phyloP scores from a whole-genome alignment of 768 basidiomycete genomes.

The Chiua virens region DNA sequence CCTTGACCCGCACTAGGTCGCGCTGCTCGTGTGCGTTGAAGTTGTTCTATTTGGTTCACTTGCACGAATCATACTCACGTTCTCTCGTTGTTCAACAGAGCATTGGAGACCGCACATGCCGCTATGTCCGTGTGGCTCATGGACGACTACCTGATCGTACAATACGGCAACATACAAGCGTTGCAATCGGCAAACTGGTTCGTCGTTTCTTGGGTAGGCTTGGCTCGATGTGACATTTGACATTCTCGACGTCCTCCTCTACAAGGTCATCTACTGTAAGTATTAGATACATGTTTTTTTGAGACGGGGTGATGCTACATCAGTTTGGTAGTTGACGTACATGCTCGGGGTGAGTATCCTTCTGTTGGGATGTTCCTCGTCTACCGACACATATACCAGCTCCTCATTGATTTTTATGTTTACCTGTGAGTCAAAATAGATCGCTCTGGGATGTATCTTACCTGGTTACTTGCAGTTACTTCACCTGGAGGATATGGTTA shows the following conservation, averaged over 20 bases:
- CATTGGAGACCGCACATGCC: constrained; percentile 23
- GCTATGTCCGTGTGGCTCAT: constrained; percentile 22
- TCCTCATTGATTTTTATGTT: constrained; percentile 28
- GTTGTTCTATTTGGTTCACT: background rate
- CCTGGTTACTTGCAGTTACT: constrained; percentile 15
- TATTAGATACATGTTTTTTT: background rate
- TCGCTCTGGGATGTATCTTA: background rate
- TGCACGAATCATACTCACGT: constrained; percentile 1
- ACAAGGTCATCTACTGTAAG: constrained; percentile 20
- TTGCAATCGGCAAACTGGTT: constrained; percentile 21
- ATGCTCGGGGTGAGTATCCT: constrained; percentile 22
- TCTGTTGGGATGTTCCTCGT: background rate
- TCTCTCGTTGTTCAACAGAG: constrained; percentile 1
- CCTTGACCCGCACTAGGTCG: constrained; percentile 19
- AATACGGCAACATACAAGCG: constrained; percentile 11
- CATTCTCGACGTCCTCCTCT: too few species aligned
- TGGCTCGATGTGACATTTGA: background rate
- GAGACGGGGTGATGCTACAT: background rate
- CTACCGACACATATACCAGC: constrained; percentile 14
- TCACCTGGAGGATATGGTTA: constrained; percentile 31
- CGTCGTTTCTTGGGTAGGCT: constrained; percentile 3
- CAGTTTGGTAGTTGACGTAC: constrained; percentile 13
- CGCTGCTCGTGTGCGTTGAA: constrained; percentile 16
- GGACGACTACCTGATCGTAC: constrained; percentile 23
- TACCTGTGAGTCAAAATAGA: constrained; percentile 16